Evolutionary conservation across 2,329 filamentous ascomycete genomes (phyloP), one percentile per base, ranked within the genome.

Genomic region (Teratosphaeria viscida): DNA sequence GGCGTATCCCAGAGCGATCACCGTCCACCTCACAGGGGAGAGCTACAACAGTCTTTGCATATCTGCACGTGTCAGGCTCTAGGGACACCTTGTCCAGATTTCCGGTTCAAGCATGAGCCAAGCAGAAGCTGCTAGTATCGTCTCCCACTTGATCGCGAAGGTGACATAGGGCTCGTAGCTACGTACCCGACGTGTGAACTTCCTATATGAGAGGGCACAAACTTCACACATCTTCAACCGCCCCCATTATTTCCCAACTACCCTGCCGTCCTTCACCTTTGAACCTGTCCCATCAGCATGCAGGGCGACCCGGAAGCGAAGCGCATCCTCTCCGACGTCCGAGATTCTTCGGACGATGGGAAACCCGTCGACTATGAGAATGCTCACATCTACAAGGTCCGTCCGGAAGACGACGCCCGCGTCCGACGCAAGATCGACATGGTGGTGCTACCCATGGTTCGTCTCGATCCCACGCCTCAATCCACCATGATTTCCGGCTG

Each of bases 401-500:
- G n/a, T 49, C 16, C 43, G 26, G 43, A 49, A n/a, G 43, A 49
- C 16, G 43, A 49, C 19, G 43, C n/a, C 16, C 43, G 43, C 27
- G 56, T 52, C 2, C 47, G 35, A n/a, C 47, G 56, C 26, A 57
- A 52, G 27, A 57, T 57, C 27, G 39, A 57, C n/a, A 47, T 49
- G 23, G 56, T 52, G 16, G 56, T 57, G 26, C 47, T 57, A n/a
- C 56, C 39, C 8, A 52, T 57, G 56, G 56, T 57, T 3, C 14
- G 19, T 54, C 19, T 19, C 43, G 5, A 23, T 5, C 1, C 19
- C 11, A 32, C 12, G 12, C 19, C 26, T 14, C 19, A 14, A 12
- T 54, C n/a, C 16, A 4, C 27, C 16, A 16, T 54, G 19, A 5
- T 6, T 8, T 32, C 23, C 19, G 23, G 19, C 54, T 32, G 26